Conservation (phyloP, 495 filamentous ascomycete species). For the Talaromyces nanjingensis region DNA sequence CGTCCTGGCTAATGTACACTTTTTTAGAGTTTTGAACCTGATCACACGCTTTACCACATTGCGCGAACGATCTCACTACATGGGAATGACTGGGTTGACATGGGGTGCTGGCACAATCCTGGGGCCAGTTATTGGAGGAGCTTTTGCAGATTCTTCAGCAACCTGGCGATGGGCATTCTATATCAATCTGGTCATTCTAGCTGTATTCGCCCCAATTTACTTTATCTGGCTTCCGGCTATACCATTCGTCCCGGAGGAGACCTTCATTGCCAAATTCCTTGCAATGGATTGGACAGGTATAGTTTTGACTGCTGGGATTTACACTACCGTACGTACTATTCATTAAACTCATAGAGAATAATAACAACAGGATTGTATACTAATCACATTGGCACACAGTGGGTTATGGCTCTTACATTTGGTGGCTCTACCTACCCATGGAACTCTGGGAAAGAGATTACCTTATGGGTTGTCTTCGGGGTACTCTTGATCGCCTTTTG, state of each 20-base stretch:
- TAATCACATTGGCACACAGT: background rate
- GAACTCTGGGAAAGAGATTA: conserved; percentile 41
- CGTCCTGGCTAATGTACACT: background rate
- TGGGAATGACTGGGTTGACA: conserved; percentile 23
- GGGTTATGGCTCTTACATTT: conserved; percentile 14
- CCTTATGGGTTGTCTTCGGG: conserved; percentile 37
- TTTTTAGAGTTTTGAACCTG: conserved; percentile 25
- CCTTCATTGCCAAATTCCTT: background rate
- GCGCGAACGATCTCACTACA: conserved; percentile 36
- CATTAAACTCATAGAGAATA: no score
- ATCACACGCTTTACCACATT: conserved; percentile 33
- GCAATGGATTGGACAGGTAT: background rate
- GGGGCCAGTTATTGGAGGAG: conserved; percentile 49
- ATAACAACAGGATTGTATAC: no score
- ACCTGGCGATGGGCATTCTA: conserved; percentile 13
- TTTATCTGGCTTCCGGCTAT: background rate
- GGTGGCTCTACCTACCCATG: conserved; percentile 38
- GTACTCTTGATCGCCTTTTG: conserved; percentile 33
- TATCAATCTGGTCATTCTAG: background rate
- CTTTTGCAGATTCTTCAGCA: conserved; percentile 35
- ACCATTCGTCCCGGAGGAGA: background rate
- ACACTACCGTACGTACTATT: background rate
- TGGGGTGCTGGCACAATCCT: conserved; percentile 43
- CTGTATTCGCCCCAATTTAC: background rate
- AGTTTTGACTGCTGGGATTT: background rate